Base-by-base conservation (phyloP, 306 rosid species). In the Calophaca sinica region DNA sequence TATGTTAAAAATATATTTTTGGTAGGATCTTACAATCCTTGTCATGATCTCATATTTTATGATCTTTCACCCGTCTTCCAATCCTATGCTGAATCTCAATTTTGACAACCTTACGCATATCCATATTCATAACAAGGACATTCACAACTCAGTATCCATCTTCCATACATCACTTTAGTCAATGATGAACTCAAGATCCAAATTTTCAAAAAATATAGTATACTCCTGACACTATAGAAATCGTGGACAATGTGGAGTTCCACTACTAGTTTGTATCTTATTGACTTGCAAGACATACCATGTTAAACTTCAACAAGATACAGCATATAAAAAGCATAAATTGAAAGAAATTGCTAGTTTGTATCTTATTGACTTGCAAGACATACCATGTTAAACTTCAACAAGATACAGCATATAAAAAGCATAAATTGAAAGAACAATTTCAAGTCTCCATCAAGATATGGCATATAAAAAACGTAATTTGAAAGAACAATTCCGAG, bases 381-480 rank as follows among this genome's bases (percentile, higher is more conserved):
- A 71, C 33, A 45, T 67, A 38, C 31, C 46, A 35, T 64, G 79
- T 50, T 9, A 32, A 45, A 57, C 13, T 32, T 58, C 5, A 61
- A 73, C 13, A 68, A 61, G 20, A 13, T 7, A 31, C 8, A 20
- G 29, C 14, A 42, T 36, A 74, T 35, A 66, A 32, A 84, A 68
- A 70, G 49, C 13, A 33, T 4, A 44, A 50, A 44, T 53, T 42
- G 39, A 36, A 59, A 28, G 28, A 13, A 51, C 0, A 33, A 45
- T 46, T 64, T 62, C 20, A 8, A 33, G 29, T 68, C 71, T 6
- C 20, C 5, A 6, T 9, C 20, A 42, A 42, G 70, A 64, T 64
- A 64, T 4, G 36, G 20, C 13, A 54, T 12, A 58, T 29, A 44
- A 42, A 84, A 57, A 70, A 36, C 4, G 28, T 5, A 31, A 35